Base-by-base conservation (phyloP, 1,139 yeast genomes). In the Yamadazyma epiphylla region DNA sequence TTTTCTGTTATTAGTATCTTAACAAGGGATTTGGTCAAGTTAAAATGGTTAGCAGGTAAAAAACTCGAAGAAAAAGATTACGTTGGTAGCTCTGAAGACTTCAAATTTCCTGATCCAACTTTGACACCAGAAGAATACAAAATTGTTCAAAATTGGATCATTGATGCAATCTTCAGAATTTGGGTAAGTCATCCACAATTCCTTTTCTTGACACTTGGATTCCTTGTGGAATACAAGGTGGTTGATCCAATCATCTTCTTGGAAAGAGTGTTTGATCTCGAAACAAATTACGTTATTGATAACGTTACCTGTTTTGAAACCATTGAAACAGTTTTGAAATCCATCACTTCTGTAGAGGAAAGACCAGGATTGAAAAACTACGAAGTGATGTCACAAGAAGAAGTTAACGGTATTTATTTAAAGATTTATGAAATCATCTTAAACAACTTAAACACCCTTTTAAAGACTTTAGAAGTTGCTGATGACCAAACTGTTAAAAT, bases 131-230 rank as follows among this genome's bases (percentile, higher is more conserved):
- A 58, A 19, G 51, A 52, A 19, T 43, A 51, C 15, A 46, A 46
- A 11, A 41, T 49, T 24, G 50, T 64, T 30, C 67, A 67, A 49
- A 51, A 51, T 24, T 55, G 60, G 73, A 68, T 80, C 16, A 69
- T 85, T 30, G 80, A 80, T 32, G 72, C 88, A 3, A 77, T 84
- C 8, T 60, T 86, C 40, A 67, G 85, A 39, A 77, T 80, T 46
- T 88, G 96, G 96, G 69, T 75, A 31, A 75, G 75, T 38, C 87
- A 84, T 46, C 91, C 95, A 0, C 85, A 87, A 55, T 84, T 83
- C 35, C 89, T 87, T 2, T 80, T 75, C 41, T 65, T 86, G 43
- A 77, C 86, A 12, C 63, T 83, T 45, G 87, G 78, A 45, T 76
- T 73, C 38, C 70, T 81, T 48, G 72, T 73, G 38, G 77, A 71